Evolutionary conservation across 2,329 filamentous ascomycete species (phyloP).

Genomic region (Mariannaea elegans): DNA sequence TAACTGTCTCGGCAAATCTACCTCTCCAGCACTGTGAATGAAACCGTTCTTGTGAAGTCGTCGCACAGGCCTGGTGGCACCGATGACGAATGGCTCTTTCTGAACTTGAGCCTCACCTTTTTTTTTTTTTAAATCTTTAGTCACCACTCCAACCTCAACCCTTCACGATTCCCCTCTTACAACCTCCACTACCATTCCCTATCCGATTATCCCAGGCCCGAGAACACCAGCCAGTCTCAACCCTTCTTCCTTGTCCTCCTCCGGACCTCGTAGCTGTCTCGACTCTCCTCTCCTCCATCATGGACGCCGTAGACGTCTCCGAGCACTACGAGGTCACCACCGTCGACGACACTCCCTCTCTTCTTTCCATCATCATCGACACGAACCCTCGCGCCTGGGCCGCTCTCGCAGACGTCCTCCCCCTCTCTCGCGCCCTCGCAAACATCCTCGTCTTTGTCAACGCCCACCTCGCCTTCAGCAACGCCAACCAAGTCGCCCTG

Average conservation of each 20-base stretch:
- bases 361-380: slow-evolving; percentile 91
- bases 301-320: slow-evolving; percentile 66
- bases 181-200: not conserved
- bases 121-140: not conserved
- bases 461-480: slow-evolving; percentile 92
- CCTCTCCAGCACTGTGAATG: too few relatives aligned
- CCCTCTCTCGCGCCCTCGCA: slow-evolving; percentile 85
- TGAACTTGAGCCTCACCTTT: slow-evolving; percentile 3
- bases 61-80: slow-evolving; percentile 7
- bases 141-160: not conserved
- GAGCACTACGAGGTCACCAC: slow-evolving; percentile 67
- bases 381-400: slow-evolving; percentile 97
- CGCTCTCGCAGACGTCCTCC: slow-evolving; percentile 75
- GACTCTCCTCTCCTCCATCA: slow-evolving; percentile 45
- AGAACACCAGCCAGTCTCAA: not conserved
- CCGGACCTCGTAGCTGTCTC: slow-evolving; percentile 46
- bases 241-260: not conserved
- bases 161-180: not conserved
- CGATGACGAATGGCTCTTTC: not conserved
- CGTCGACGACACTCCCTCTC: slow-evolving; percentile 73
- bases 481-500: slow-evolving; percentile 90
- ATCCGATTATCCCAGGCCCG: not conserved
- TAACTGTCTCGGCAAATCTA: not conserved
- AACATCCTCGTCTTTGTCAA: slow-evolving; percentile 96
- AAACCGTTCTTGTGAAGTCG: not conserved